phyloP scores from a whole-genome alignment of 2,329 filamentous ascomycete species.

The Hysterium pulicare region DNA sequence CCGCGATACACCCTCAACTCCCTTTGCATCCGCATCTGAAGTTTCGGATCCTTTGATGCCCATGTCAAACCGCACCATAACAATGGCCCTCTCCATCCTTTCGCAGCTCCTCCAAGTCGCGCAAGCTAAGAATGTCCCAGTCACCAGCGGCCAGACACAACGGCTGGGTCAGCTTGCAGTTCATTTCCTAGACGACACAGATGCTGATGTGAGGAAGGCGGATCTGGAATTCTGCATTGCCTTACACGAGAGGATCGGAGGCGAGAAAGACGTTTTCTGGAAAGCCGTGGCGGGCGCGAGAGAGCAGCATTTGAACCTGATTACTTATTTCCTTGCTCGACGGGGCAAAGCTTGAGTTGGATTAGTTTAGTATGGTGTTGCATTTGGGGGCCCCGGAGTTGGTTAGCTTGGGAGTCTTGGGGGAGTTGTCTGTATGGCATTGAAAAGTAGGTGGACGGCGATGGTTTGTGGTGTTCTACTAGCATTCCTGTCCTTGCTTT shows the following conservation, averaged over 20 bases:
- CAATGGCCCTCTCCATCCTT: slow-evolving; percentile 41
- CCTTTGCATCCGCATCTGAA: slow-evolving; percentile 26
- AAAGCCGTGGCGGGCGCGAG: slow-evolving; percentile 59
- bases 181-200: slow-evolving; percentile 34
- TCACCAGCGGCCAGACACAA: slow-evolving; percentile 33
- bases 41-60: slow-evolving; percentile 28
- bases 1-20: slow-evolving; percentile 4
- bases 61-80: slow-evolving; percentile 27
- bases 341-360: slow-evolving; percentile 54
- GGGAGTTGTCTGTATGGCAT: too few species aligned
- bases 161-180: slow-evolving; percentile 40
- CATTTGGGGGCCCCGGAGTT: too few species aligned
- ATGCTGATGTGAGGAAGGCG: slow-evolving; percentile 56
- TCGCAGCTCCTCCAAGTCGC: slow-evolving; percentile 33
- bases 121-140: slow-evolving; percentile 25
- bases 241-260: slow-evolving; percentile 53
- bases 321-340: slow-evolving; percentile 79
- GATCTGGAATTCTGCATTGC: slow-evolving; percentile 77
- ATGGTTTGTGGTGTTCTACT: too few species aligned
- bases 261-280: slow-evolving; percentile 60
- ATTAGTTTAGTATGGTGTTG: too few species aligned
- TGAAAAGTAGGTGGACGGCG: too few species aligned
- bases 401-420: too few species aligned
- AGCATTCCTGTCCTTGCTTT: too few species aligned
- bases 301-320: slow-evolving; percentile 71